Evolutionary conservation across 2,329 filamentous ascomycete genomes (phyloP).

Genomic region (Fusarium sp.): DNA sequence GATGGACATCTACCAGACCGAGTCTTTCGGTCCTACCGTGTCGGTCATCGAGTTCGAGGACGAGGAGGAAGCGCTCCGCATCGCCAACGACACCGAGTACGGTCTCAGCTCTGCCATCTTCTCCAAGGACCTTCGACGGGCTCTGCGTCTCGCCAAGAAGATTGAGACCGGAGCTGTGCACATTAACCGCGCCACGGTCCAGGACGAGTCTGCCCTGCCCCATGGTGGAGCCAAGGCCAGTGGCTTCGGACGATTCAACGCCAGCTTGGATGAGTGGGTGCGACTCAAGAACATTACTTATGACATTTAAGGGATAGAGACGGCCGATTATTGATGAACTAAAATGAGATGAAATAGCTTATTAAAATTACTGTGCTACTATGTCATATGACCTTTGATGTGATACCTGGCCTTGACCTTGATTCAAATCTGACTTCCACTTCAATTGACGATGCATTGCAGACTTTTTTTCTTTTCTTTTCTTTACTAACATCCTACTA

Average conservation of each 20-base stretch:
- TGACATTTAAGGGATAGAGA: no score
- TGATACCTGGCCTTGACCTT: no score
- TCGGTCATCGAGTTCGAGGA: constrained; percentile 75
- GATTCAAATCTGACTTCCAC: no score
- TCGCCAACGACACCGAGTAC: constrained; percentile 87
- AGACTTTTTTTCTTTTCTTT: no score
- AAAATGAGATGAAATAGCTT: no score
- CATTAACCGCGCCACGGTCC: constrained; percentile 29
- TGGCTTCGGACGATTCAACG: constrained; percentile 23
- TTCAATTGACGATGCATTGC: no score
- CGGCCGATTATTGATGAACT: no score
- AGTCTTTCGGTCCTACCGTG: constrained; percentile 83
- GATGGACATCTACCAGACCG: constrained; percentile 82
- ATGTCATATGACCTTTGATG: no score
- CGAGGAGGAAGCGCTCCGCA: constrained; percentile 79
- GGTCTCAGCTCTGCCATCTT: constrained; percentile 81
- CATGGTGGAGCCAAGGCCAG: constrained; percentile 31
- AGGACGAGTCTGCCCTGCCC: constrained; percentile 26
- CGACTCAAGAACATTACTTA: no score
- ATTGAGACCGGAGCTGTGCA: constrained; percentile 72
- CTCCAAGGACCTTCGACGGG: constrained; percentile 74
- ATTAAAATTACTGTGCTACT: no score
- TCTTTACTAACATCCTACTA: no score
- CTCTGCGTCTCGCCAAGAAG: constrained; percentile 69
- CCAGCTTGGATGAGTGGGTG: no score